Base-by-base conservation (phyloP, 2,329 filamentous ascomycete genomes). In the Mariannaea sp. region DNA sequence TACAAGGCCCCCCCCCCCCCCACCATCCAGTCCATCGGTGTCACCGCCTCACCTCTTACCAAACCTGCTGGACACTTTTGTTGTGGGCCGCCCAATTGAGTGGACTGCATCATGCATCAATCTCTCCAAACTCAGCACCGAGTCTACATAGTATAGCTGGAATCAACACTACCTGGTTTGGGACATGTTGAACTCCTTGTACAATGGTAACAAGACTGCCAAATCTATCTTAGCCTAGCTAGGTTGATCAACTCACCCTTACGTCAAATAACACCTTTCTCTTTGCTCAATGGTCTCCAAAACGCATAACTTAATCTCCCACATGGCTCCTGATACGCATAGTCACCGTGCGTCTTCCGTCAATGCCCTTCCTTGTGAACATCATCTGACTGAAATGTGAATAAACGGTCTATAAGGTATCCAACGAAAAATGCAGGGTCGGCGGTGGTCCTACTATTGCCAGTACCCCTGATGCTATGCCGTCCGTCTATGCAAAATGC, bases 391-490 rank as follows among this genome's bases (percentile, higher is more conserved):
- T 52, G 49, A 64, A 53, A 54, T 57, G 47, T 57, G 60, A 61
- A 57, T 52, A 62, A 65, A 61, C 53, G 59, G 61, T 68, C 66
- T 67, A 68, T 67, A 57, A 65, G 64, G 62, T 68, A 68, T 68
- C 60, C 46, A 56, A 61, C 57, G n/a, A 49, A 61, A 55, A 57
- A 61, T 59, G 46, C 54, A 62, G 50, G 43, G 56, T 48, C 49
- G 47, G 49, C 46, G 43, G 43, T 56, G 33, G 49, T 60, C 53
- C 55, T 46, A 52, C 33, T 54, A 39, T 45, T 43, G 49, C 47
- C 49, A 52, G 22, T 49, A 30, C 55, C 30, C 54, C 59, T 55
- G 53, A 60, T 60, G 55, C 53, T 58, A 55, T 56, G 45, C 41
- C 53, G 39, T 50, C 49, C 52, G 39, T 63, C 57, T 60, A 63